Evolutionary conservation across 169 alveolate genomes (phyloP).

Genomic region (Plasmodium yoelii): DNA sequence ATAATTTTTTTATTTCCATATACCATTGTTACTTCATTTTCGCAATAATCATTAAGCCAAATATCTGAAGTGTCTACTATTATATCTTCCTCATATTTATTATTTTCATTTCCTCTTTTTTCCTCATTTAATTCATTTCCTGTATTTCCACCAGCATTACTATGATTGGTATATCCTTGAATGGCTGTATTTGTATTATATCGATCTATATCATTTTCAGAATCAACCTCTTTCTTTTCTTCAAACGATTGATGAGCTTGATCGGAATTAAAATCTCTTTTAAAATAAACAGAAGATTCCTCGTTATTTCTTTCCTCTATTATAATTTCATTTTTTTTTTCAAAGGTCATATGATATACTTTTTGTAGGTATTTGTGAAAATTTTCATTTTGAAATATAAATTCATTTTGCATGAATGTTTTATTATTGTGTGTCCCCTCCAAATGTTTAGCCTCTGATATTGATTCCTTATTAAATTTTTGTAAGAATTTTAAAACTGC

Average conservation of each 20-base stretch:
- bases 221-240: neutral
- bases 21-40: neutral
- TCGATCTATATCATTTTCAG: neutral
- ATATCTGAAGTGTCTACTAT: neutral
- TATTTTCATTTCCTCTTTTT: neutral
- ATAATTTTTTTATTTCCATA: constrained; percentile 48
- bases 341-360: neutral
- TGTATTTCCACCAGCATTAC: neutral
- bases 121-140: neutral
- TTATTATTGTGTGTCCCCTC: neutral
- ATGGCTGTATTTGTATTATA: neutral
- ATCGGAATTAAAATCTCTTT: neutral
- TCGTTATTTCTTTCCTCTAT: constrained; percentile 3
- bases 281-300: neutral
- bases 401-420: neutral
- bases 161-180: neutral
- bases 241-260: neutral
- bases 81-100: neutral
- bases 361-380: constrained; percentile 45
- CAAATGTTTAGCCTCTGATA: neutral
- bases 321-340: constrained; percentile 9
- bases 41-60: neutral
- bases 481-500: constrained; percentile 4
- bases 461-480: constrained; percentile 8
- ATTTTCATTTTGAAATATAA: constrained; percentile 25